Conservation (phyloP, 1,284 basidiomycete genomes). For the Microbotryum saponariae region DNA sequence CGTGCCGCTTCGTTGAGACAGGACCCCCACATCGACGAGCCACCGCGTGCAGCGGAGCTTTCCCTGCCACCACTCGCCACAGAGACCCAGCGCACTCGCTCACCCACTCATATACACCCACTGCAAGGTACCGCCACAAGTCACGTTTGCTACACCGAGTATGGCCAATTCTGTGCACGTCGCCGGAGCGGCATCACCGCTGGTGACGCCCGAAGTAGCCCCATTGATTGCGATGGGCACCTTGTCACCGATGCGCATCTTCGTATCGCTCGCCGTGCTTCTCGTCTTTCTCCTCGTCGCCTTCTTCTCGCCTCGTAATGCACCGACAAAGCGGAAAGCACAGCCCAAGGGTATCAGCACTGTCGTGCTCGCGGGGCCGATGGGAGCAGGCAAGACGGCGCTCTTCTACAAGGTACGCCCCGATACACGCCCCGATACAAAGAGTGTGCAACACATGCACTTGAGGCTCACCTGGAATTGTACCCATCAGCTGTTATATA, state of each 20-base stretch:
- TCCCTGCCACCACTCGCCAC: no score
- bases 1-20: no score
- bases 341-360: conserved; percentile 3
- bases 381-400: conserved; percentile 33
- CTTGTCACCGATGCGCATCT: neutral
- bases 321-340: neutral
- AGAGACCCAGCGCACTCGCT: no score
- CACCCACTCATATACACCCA: no score
- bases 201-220: no score
- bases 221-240: neutral
- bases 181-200: no score
- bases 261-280: conserved; percentile 19
- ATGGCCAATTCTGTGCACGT: no score
- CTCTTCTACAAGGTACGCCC: conserved; percentile 31
- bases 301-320: neutral
- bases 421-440: neutral
- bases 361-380: conserved; percentile 30
- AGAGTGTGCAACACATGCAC: neutral
- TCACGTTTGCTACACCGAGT: neutral
- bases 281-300: conserved; percentile 17
- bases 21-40: no score
- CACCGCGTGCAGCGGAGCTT: no score
- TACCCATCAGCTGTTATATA: conserved; percentile 28
- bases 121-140: neutral
- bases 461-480: neutral